Percentiles rank a stretch among this genome's conserved stretches.
Evolutionary conservation across 2,329 filamentous ascomycete species (phyloP).

Genomic region (Blastomyces emzantsi): DNA sequence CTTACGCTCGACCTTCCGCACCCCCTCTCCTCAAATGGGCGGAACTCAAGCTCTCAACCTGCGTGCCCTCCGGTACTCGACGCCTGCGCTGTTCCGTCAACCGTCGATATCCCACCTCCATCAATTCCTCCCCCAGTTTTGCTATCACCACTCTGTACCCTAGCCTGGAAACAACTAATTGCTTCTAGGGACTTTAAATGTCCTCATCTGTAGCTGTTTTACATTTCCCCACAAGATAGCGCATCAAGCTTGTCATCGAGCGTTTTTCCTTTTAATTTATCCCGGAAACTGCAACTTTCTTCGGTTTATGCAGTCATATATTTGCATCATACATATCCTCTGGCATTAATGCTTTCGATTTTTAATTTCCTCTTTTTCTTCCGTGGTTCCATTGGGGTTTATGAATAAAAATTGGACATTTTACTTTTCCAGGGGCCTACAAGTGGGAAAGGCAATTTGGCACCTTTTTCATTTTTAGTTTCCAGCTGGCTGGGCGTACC

Average conservation of each 20-base stretch:
- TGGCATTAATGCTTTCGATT: not conserved
- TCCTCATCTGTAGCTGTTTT: not conserved
- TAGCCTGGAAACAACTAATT: not conserved
- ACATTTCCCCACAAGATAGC: not conserved
- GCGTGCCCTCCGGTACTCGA: not conserved
- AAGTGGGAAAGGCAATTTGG: not conserved
- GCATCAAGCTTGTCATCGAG: not conserved
- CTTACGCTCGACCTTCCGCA: not conserved
- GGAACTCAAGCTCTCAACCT: not conserved
- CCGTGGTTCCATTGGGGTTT: not conserved
- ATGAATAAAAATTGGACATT: not conserved
- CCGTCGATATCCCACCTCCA: not conserved
- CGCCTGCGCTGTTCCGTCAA: not conserved
- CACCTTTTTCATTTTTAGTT: not conserved
- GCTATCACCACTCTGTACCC: not conserved
- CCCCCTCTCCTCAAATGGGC: not conserved
- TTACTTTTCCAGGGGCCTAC: not conserved
- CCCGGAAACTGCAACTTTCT: not conserved
- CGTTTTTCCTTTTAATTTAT: not conserved
- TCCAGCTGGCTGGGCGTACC: not conserved
- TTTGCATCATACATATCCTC: not conserved
- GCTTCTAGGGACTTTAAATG: not conserved
- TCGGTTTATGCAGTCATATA: not conserved
- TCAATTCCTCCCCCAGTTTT: not conserved
- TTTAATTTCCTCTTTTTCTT: not conserved